Conservation (phyloP, 352 stramenopile species). For the Globisporangium polare region DNA sequence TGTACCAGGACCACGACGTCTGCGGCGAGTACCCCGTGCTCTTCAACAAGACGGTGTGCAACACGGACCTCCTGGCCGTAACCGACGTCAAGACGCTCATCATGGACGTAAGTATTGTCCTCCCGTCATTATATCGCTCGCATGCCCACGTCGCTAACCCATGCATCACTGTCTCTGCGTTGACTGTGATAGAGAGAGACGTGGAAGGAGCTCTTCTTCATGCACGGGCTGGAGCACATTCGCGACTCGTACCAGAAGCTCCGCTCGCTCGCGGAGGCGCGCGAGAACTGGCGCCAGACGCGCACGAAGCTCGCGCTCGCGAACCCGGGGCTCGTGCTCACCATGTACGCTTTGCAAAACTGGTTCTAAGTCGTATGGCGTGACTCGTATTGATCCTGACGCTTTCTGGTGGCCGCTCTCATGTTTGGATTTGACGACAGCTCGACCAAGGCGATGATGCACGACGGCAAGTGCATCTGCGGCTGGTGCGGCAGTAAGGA, state of each 20-base stretch:
- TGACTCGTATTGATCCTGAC: neutral
- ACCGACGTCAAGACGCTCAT: conserved; percentile 78
- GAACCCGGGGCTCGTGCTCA: conserved; percentile 65
- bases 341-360: conserved; percentile 34
- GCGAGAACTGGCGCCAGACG: conserved; percentile 75
- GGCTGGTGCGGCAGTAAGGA: conserved; percentile 73
- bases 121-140: too few species aligned
- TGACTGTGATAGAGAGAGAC: conserved; percentile 32
- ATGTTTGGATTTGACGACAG: conserved; percentile 17
- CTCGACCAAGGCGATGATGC: conserved; percentile 81
- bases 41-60: conserved; percentile 54
- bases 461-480: conserved; percentile 77
- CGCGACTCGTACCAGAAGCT: conserved; percentile 50
- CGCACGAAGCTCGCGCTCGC: conserved; percentile 66
- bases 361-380: too few species aligned
- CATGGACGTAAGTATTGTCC: conserved; percentile 53
- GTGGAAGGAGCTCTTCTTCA: conserved; percentile 77
- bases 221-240: conserved; percentile 70
- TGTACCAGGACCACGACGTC: conserved; percentile 82
- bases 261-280: conserved; percentile 51
- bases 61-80: conserved; percentile 56
- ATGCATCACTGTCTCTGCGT: neutral
- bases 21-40: conserved; percentile 67
- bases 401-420: too few species aligned
- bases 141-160: neutral